Evolutionary conservation across 495 filamentous ascomycete species (phyloP).

Genomic region (Penicillium pancosmium): DNA sequence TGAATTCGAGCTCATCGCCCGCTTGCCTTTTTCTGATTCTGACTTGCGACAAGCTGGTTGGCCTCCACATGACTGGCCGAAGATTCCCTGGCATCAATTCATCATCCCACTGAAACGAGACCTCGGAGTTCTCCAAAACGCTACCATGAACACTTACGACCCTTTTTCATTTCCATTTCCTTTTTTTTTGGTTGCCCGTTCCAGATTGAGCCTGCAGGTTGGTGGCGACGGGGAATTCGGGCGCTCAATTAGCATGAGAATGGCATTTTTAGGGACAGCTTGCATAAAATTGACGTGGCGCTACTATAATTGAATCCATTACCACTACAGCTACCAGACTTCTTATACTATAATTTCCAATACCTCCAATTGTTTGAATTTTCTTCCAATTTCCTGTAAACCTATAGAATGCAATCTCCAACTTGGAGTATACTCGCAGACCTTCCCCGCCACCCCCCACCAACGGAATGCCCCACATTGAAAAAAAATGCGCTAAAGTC

Average conservation of each 20-base stretch:
- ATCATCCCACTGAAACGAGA: too few species aligned
- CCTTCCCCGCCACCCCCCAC: neutral
- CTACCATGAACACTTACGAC: too few species aligned
- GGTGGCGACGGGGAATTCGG: neutral
- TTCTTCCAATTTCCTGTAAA: neutral
- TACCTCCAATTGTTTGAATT: neutral
- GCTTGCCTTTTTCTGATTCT: too few species aligned
- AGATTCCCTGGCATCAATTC: too few species aligned
- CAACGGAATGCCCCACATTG: neutral
- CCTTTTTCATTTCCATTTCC: neutral
- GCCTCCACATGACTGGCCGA: too few species aligned
- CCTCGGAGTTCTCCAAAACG: too few species aligned
- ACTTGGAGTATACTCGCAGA: neutral
- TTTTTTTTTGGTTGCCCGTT: neutral
- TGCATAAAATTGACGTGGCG: neutral
- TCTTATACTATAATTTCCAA: neutral
- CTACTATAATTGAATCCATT: neutral
- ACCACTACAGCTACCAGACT: neutral
- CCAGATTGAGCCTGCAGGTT: neutral
- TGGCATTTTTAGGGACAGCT: neutral
- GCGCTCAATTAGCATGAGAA: conserved; percentile 1
- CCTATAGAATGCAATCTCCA: neutral
- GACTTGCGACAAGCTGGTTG: too few species aligned
- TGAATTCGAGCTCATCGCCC: too few species aligned
- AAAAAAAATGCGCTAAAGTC: neutral